A percentile compares a stretch with the other conserved stretches of the same genome.
phyloP scores from a whole-genome alignment of 176 grass and related monocot genomes.

The Musa troglodytarum region DNA sequence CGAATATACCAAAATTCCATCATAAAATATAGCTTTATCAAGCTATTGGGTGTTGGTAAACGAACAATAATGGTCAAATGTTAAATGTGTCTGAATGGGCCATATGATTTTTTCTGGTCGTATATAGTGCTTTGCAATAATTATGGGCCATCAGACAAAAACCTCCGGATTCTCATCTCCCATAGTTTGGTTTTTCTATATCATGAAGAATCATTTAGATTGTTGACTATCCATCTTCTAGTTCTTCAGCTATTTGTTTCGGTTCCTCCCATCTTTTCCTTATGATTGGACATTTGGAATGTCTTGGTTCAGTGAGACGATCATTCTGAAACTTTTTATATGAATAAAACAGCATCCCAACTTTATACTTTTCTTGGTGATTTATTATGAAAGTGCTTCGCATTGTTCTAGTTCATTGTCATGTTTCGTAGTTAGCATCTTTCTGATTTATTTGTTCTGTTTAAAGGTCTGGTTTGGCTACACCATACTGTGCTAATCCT shows the following conservation, averaged over 20 bases:
- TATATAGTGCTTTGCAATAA: neutral
- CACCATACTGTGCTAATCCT: neutral
- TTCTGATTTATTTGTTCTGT: neutral
- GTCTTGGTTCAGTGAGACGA: neutral
- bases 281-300: neutral
- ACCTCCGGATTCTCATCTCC: neutral
- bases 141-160: neutral
- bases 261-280: neutral
- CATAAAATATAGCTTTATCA: neutral
- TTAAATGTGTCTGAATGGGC: neutral
- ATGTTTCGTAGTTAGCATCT: neutral
- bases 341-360: neutral
- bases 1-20: neutral
- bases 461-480: neutral
- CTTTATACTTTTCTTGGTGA: neutral
- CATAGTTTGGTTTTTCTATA: neutral
- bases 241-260: neutral
- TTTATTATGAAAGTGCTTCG: neutral
- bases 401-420: too few species aligned
- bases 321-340: too few species aligned
- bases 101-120: neutral
- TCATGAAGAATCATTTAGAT: neutral
- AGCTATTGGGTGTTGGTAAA: neutral
- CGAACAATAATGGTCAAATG: neutral
- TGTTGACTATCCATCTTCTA: neutral